Base-by-base conservation (phyloP, 2,329 filamentous ascomycete species). In the Neocucurbitaria cava region DNA sequence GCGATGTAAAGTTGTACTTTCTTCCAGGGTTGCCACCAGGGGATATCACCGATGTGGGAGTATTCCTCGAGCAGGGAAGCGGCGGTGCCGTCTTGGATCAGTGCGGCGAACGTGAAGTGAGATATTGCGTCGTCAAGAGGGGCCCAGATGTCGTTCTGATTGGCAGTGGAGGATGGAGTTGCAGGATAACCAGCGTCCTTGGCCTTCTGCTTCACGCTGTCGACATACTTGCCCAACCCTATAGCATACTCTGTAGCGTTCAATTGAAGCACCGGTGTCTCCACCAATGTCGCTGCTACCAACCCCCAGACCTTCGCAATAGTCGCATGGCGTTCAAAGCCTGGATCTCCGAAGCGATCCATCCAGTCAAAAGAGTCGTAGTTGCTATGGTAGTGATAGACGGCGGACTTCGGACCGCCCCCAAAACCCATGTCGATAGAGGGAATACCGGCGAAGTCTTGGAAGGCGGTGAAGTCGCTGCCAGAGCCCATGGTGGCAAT, bases 311-410 rank as follows among this genome's bases (percentile, higher is more conserved):
- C 58, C 62, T 80, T 76, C 2, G 80, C 76, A 20, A 82, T 79
- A 0, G 80, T 74, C 20, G 76, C 76, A 64, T 89, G 86, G 64
- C 88, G 87, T 7, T 81, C 71, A 75, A 84, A 88, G 10, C 74
- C 77, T 0, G 80, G 78, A 61, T 96, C 92, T 3, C 91, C 91
- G 62, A 86, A 92, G 3, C 80, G 88, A 13, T 88, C 82, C 90
- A 95, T 95, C 91, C 91, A 96, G 66, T 88, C 80, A 70, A 90
- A 93, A 30, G 85, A 90, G 70, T 96, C 92, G 70, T 93, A 96
- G 76, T 95, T 95, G 58, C 85, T 85, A 72, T 96, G 91, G 68
- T 95, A 96, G 60, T 90, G 88, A 69, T 89, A 91, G 6, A 91
- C 78, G 0, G 87, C 78, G 0, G 69, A 70, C 23, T 76, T 71